Evolutionary conservation across 257 asterid species (phyloP), one percentile per base, ranked within the genome.

Genomic region (Capsicum chinense): DNA sequence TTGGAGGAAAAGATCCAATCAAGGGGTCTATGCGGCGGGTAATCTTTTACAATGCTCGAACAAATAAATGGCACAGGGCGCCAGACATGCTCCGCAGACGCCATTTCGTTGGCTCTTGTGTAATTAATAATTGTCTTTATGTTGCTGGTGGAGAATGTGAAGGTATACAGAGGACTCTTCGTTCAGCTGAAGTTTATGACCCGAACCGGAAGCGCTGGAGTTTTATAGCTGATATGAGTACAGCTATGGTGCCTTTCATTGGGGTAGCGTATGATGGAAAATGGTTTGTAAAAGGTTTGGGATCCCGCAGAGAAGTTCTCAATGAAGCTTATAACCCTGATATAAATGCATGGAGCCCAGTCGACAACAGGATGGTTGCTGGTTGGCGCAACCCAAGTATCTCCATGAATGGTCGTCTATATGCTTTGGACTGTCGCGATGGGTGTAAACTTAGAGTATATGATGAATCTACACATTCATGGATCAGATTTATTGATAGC

Each of bases 81-180:
- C 91, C 91, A 0, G 89, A 90, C 68, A 90, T 90, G 92, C 88
- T 90, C n/a, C 88, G 92, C 10, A 90, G 86, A 47, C 90, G 91
- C 7, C 92, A 90, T 64, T 88, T 88, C 59, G 86, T 90, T 10
- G 91, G 92, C n/a, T 90, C 88, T 52, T 88, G 92, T 79, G 92
- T 90, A 42, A 88, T 90, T 33, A 90, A 88, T 67, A 90, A 90
- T 33, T 88, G 92, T 66, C 90, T 90, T 79, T 90, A 86, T 88
- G 90, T 90, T 66, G 92, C 92, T 16, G 92, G 92, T 39, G 92
- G 92, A 54, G 92, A 90, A 85, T 90, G 91, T 79, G 91, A 88
- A 69, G 92, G 92, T 60, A 86, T 86, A 60, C 91, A 85, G 56
- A 85, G 91, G 84, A 88, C 91, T 42, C 92, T 90, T 35, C 88